A percentile compares a stretch with the other conserved stretches of the same genome.
Conservation (phyloP, 768 basidiomycete genomes). For the Gautieria morchelliformis region DNA sequence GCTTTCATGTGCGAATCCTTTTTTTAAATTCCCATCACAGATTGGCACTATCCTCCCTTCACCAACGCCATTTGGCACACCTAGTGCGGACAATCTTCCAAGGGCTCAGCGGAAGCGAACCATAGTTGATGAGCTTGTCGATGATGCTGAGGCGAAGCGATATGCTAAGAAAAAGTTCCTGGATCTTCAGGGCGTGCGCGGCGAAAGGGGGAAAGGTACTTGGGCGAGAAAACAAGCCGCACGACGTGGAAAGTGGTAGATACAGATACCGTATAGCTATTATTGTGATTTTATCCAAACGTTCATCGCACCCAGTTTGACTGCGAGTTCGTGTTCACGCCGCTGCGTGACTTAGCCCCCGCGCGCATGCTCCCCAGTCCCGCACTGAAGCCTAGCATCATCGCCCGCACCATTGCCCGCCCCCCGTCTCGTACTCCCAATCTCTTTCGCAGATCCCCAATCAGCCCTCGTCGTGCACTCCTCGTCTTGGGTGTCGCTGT, state of each 20-base stretch:
- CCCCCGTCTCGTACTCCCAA: no score
- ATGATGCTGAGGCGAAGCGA: constrained; percentile 75
- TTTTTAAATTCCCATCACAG: constrained; percentile 27
- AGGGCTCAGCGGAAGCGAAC: constrained; percentile 67
- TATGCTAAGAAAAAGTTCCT: constrained; percentile 89
- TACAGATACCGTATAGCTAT: neutral
- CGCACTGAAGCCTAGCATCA: no score
- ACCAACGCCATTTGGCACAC: constrained; percentile 60
- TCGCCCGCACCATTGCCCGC: no score
- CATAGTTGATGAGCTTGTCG: constrained; percentile 75
- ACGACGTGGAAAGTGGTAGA: constrained; percentile 51
- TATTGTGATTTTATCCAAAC: no score
- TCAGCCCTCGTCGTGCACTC: no score
- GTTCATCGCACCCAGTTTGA: no score
- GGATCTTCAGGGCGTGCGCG: constrained; percentile 60
- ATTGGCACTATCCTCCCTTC: constrained; percentile 73
- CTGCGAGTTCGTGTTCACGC: no score
- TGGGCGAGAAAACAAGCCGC: constrained; percentile 53
- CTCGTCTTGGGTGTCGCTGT: no score
- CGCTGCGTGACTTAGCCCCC: neutral
- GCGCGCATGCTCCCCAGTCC: neutral
- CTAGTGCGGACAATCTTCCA: constrained; percentile 62
- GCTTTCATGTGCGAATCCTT: neutral
- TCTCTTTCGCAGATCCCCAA: no score
- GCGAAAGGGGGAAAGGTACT: constrained; percentile 58